Percentiles rank a stretch among this genome's conserved stretches.
These are phyloP conservation scores for Plasmodium sp. DNA, from an alignment of 169 alveolate genomes.

Conservation along the genomic window DNA sequence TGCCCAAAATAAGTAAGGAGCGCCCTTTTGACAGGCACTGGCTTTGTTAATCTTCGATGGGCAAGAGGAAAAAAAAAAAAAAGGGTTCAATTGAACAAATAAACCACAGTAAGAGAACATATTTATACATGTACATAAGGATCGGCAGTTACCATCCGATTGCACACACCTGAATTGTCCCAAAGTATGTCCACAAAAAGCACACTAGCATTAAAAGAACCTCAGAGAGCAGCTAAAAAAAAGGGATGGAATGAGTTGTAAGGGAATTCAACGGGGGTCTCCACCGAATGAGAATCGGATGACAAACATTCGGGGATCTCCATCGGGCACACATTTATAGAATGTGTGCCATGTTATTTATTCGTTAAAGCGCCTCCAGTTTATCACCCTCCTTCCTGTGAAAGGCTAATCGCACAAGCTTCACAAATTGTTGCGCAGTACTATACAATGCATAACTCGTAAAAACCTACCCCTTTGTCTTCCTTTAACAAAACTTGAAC, in stretches of 20 bases:
- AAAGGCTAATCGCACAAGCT: not conserved
- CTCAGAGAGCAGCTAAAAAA: slow-evolving; percentile 36
- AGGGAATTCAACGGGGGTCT: not conserved
- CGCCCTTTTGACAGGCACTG: slow-evolving; percentile 54
- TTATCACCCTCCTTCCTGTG: not conserved
- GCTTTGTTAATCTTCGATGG: slow-evolving; percentile 40
- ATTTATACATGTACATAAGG: not conserved
- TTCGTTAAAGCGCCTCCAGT: not conserved
- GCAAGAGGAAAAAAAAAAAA: not conserved
- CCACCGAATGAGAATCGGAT: not conserved
- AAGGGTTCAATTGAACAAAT: not conserved
- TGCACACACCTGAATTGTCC: slow-evolving; percentile 60
- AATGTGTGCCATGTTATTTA: not conserved
- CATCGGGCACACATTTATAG: not conserved
- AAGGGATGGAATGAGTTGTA: not conserved
- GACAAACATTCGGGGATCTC: not conserved
- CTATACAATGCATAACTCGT: not conserved
- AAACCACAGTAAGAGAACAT: not conserved
- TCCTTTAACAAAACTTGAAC: slow-evolving; percentile 54
- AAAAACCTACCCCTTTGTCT: slow-evolving; percentile 58
- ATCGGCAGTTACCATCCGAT: not conserved
- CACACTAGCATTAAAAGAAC: slow-evolving; percentile 48
- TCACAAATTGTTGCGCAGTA: not conserved
- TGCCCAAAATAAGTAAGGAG: slow-evolving; percentile 59
- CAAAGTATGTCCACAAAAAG: slow-evolving; percentile 67